phyloP scores from a whole-genome alignment of 1,284 basidiomycete species.

The Coniophora puteana region DNA sequence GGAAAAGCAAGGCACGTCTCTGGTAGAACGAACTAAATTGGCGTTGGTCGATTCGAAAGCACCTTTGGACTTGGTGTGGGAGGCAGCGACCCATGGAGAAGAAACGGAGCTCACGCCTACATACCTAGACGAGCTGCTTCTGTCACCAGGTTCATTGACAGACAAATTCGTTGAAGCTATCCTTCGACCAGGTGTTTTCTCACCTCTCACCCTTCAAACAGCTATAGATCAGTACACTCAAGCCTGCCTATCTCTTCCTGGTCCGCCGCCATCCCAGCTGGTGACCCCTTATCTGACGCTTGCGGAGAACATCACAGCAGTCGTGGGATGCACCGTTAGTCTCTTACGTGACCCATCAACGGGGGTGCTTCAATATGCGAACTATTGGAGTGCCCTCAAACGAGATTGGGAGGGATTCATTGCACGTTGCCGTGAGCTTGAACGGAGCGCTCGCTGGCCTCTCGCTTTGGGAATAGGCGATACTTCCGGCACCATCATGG shows the following conservation, averaged over 20 bases:
- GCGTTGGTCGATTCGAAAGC: conserved; percentile 33
- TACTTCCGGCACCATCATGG: conserved; percentile 46
- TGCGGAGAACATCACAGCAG: conserved; percentile 73
- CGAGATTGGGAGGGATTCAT: conserved; percentile 93
- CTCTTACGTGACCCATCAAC: conserved; percentile 74
- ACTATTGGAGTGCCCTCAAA: conserved; percentile 81
- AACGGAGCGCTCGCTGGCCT: conserved; percentile 83
- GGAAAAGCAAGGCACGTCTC: conserved; percentile 75
- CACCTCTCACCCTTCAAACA: conserved; percentile 71
- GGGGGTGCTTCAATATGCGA: conserved; percentile 73
- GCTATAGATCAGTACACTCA: conserved; percentile 82
- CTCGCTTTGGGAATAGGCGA: conserved; percentile 59
- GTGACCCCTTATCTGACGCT: conserved; percentile 60
- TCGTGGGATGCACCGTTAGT: conserved; percentile 83
- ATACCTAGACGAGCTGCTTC: conserved; percentile 80
- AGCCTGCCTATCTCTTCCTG: conserved; percentile 64
- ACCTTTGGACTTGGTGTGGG: conserved; percentile 42
- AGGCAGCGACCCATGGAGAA: conserved; percentile 48
- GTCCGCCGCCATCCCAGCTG: conserved; percentile 51
- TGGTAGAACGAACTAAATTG: conserved; percentile 55
- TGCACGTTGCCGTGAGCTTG: conserved; percentile 82
- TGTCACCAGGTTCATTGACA: conserved; percentile 67
- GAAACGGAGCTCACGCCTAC: conserved; percentile 81
- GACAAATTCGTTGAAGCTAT: conserved; percentile 80
- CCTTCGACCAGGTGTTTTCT: conserved; percentile 86